These are phyloP conservation scores for Achlya hypogyna DNA, from an alignment of 352 stramenopile species.

Conservation along the genomic window DNA sequence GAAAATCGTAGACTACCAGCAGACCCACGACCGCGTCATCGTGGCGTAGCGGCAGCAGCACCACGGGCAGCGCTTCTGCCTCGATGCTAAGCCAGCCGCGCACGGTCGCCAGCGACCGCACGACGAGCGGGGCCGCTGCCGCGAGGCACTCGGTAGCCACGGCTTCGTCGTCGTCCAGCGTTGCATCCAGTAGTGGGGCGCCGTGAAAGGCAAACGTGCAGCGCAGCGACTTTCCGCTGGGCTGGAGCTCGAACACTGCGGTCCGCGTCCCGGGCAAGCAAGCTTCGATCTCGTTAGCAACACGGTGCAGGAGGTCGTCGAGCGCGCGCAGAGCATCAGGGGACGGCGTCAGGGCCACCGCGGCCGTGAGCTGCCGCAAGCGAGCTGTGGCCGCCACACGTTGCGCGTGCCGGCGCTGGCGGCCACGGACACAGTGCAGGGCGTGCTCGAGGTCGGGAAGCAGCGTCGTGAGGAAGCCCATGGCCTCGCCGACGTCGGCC, in stretches of 20 bases:
- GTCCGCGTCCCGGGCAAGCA: slow-evolving; percentile 45
- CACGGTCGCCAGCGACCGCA: slow-evolving; percentile 26
- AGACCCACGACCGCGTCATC: slow-evolving; percentile 54
- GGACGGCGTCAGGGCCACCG: slow-evolving; percentile 44
- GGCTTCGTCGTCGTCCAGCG: background rate
- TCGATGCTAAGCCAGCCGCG: slow-evolving; percentile 29
- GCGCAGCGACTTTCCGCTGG: slow-evolving; percentile 30
- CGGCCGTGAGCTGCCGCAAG: slow-evolving; percentile 26
- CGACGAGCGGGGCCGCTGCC: slow-evolving; percentile 31
- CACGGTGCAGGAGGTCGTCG: slow-evolving; percentile 28
- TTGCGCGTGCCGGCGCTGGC: slow-evolving; percentile 28
- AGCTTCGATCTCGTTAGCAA: slow-evolving; percentile 39
- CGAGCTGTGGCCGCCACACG: slow-evolving; percentile 27
- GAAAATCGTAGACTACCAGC: slow-evolving; percentile 50
- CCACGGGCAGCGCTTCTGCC: slow-evolving; percentile 33
- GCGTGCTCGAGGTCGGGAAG: slow-evolving; percentile 9
- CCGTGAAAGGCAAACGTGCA: slow-evolving; percentile 43
- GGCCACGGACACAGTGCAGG: slow-evolving; percentile 41
- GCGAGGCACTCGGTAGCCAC: background rate
- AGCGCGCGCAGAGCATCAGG: slow-evolving; percentile 40
- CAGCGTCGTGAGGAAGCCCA: background rate
- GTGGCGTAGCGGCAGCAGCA: slow-evolving; percentile 57
- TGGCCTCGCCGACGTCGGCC: background rate
- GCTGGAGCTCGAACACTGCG: slow-evolving; percentile 49
- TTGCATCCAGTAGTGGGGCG: slow-evolving; percentile 14